phyloP scores from a whole-genome alignment of 2,329 filamentous ascomycete species.

The Balansia obtecta region DNA sequence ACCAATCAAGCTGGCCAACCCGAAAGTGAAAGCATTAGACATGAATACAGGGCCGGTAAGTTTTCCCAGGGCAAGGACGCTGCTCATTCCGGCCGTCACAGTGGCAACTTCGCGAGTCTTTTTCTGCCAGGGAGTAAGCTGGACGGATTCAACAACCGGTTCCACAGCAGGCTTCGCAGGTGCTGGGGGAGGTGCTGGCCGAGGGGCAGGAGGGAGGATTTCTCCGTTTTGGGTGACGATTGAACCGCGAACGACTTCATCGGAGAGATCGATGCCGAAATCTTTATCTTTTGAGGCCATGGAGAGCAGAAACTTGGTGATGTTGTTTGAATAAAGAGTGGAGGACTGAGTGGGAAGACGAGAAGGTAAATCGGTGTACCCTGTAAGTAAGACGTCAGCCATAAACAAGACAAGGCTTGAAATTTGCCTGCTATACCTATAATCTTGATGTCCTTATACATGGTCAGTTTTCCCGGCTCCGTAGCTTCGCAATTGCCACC shows the following conservation, averaged over 20 bases:
- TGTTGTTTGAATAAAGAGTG: conserved; percentile 87
- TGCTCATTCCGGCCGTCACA: conserved; percentile 67
- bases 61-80: conserved; percentile 65
- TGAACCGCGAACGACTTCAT: conserved; percentile 75
- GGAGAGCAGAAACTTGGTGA: conserved; percentile 76
- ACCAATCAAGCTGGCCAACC: conserved; percentile 71
- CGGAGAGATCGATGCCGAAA: conserved; percentile 68
- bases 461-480: conserved; percentile 55
- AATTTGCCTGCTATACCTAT: conserved; percentile 46
- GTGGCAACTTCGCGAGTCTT: conserved; percentile 61
- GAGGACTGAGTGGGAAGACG: conserved; percentile 80
- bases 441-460: conserved; percentile 68
- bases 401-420: neutral
- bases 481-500: conserved; percentile 84
- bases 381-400: conserved; percentile 18
- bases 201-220: conserved; percentile 62
- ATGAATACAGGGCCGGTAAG: conserved; percentile 75
- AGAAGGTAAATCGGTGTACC: conserved; percentile 80
- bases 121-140: conserved; percentile 72
- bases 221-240: conserved; percentile 73
- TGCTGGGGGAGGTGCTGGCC: conserved; percentile 46
- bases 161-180: conserved; percentile 34
- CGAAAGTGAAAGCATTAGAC: conserved; percentile 76
- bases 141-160: conserved; percentile 39
- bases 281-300: conserved; percentile 66